Evolutionary conservation across 164 flowering plant species (phyloP), one percentile per base, ranked within the genome.

Genomic region (Kingdonia uniflora): DNA sequence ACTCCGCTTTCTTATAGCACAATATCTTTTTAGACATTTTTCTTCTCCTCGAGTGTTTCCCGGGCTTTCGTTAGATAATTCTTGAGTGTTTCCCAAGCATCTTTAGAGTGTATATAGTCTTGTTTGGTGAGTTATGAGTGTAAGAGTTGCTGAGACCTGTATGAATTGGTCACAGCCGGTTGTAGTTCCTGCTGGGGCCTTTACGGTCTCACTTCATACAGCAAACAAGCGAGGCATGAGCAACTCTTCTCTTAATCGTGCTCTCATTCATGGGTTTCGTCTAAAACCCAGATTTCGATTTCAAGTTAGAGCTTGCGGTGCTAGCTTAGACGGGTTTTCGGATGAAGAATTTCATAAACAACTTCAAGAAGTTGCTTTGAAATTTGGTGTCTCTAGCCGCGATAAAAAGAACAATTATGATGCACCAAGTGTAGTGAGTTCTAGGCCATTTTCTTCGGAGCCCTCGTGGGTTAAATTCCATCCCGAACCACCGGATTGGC

Each of bases 311-410:
- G 70, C 78, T 24, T 61, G 63, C 61, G 73, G 79, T 43, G 80
- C 80, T 1, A 73, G 62, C 45, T 61, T 74, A 13, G 81, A 76
- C 25, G 67, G 76, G 1, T 82, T 71, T 45, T 75, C 87, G 11
- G 95, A 89, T 41, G 87, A 85, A 42, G 92, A 81, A 26, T 84
- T 83, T 55, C 69, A 79, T 0, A 68, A 62, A 62, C 51, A 66
- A 38, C 68, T 85, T 57, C 75, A 76, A 16, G 89, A 85, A 39
- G 55, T 83, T 50, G 79, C 85, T 0, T 40, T 60, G 5, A 74
- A 60, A 26, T 81, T 85, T 63, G 69, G 77, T 15, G 21, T 75
- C 6, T 58, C 74, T 0, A 70, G 55, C 22, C 81, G 67, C 1
- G 73, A 52, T 0, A 53, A 51, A 29, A 40, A 40, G 15, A 0